Conservation (phyloP, 495 filamentous ascomycete genomes). For the Umbilicaria muhlenbergii region DNA sequence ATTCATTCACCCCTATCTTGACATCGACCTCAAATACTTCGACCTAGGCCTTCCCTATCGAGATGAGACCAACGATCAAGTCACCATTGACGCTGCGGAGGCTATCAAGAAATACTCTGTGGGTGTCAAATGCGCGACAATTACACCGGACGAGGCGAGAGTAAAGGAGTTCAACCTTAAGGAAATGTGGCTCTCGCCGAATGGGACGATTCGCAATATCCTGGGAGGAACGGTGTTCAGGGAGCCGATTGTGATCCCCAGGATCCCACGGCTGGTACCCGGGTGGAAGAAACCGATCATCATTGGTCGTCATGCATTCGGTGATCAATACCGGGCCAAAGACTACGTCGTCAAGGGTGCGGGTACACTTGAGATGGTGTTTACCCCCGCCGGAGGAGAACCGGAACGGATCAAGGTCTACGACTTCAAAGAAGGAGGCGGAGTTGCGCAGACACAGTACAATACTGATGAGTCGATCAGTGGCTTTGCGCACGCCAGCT, state of each 20-base stretch:
- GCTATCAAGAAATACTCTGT: constrained; percentile 98
- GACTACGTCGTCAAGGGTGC: constrained; percentile 67
- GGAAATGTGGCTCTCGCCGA: constrained; percentile 98
- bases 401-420: constrained; percentile 80
- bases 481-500: constrained; percentile 88
- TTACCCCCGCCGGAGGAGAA: constrained; percentile 69
- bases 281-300: constrained; percentile 98
- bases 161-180: constrained; percentile 97
- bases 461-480: constrained; percentile 91
- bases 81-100: constrained; percentile 86
- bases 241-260: constrained; percentile 90
- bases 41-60: constrained; percentile 90
- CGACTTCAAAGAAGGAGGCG: constrained; percentile 66
- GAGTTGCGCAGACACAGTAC: constrained; percentile 87
- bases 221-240: constrained; percentile 96
- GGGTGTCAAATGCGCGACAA: constrained; percentile 97
- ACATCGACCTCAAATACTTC: constrained; percentile 98
- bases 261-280: constrained; percentile 79
- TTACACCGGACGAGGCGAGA: constrained; percentile 91
- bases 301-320: constrained; percentile 95
- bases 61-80: constrained; percentile 89
- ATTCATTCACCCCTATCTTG: constrained; percentile 87
- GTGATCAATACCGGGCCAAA: constrained; percentile 95
- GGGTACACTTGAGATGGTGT: constrained; percentile 86
- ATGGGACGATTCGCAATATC: constrained; percentile 92